Conservation (phyloP, 108 stramenopile genomes). For the Skeletonema grethae region DNA sequence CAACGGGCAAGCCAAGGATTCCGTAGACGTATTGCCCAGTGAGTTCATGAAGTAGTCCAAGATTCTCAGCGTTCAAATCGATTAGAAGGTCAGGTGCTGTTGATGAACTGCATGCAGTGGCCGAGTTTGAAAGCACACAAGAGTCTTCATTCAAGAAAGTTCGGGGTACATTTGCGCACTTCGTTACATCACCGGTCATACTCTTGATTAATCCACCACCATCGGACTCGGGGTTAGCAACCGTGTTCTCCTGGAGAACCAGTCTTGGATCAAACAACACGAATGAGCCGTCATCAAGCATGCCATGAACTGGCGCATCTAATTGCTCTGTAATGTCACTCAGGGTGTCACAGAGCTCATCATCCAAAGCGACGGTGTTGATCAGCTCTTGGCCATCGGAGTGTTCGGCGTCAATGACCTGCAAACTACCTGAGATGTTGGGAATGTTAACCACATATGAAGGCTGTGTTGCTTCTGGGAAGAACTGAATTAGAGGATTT, state of each 20-base stretch:
- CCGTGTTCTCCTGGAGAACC: constrained; percentile 32
- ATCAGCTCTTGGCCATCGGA: constrained; percentile 38
- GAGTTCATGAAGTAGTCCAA: constrained; percentile 21
- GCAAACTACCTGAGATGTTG: constrained; percentile 20
- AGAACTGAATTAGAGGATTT: constrained; percentile 40
- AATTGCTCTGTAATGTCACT: constrained; percentile 41
- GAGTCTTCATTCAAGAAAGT: constrained; percentile 56
- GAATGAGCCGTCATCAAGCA: constrained; percentile 41
- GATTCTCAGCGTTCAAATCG: constrained; percentile 15
- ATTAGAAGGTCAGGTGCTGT: constrained; percentile 29
- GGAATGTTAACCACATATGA: constrained; percentile 34
- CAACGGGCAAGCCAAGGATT: constrained; percentile 46
- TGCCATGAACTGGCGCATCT: constrained; percentile 41
- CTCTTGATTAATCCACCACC: constrained; percentile 34
- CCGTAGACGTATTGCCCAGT: constrained; percentile 57
- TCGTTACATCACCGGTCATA: constrained; percentile 21
- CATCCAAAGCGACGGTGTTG: constrained; percentile 23
- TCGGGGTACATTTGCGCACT: constrained; percentile 52
- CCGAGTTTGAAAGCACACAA: constrained; percentile 33
- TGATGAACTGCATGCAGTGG: constrained; percentile 29
- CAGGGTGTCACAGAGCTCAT: constrained; percentile 31
- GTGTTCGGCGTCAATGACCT: constrained; percentile 28
- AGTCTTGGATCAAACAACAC: constrained; percentile 34
- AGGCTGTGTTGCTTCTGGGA: constrained; percentile 26
- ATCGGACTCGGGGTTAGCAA: constrained; percentile 30